A percentile compares a stretch with the other conserved stretches of the same genome.
These are phyloP conservation scores for Arthrobotrys musiformis DNA, from an alignment of 2,329 filamentous ascomycete genomes.

Conservation along the genomic window DNA sequence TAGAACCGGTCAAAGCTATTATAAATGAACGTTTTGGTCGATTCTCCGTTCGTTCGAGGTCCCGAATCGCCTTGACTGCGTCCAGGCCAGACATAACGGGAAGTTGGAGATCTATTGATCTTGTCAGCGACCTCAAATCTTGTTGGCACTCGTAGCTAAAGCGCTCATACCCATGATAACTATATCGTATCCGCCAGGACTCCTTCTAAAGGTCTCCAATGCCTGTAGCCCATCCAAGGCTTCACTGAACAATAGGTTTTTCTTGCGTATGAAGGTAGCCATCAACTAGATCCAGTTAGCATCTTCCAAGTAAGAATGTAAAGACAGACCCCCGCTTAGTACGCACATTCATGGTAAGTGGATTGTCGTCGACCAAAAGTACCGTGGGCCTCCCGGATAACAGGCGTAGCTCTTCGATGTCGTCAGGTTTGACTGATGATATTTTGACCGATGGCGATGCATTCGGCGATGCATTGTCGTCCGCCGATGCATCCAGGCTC, in stretches of 20 bases:
- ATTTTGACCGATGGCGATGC: not conserved
- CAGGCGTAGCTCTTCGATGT: conserved; percentile 26
- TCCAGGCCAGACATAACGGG: conserved; percentile 58
- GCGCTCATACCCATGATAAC: conserved; percentile 65
- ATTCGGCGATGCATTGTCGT: conserved; percentile 16
- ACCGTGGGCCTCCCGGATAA: conserved; percentile 16
- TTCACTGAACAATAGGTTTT: conserved; percentile 63
- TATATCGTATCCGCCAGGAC: conserved; percentile 62
- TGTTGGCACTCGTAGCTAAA: not conserved
- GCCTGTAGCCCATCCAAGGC: conserved; percentile 67
- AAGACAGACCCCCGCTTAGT: conserved; percentile 60
- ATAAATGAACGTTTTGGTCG: conserved; percentile 60
- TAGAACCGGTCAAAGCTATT: conserved; percentile 62
- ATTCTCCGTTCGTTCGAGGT: conserved; percentile 43
- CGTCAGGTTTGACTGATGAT: conserved; percentile 10
- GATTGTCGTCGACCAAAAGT: conserved; percentile 54
- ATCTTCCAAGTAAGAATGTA: conserved; percentile 63
- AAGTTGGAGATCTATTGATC: conserved; percentile 55
- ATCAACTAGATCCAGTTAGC: conserved; percentile 63
- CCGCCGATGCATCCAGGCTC: conserved; percentile 17
- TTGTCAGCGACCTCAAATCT: conserved; percentile 11
- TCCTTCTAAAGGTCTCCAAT: conserved; percentile 61
- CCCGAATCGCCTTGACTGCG: conserved; percentile 54
- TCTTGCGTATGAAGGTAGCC: conserved; percentile 62
- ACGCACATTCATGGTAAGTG: conserved; percentile 37